phyloP scores from a whole-genome alignment of 805 yeast species.

The Nakazawaea populi region DNA sequence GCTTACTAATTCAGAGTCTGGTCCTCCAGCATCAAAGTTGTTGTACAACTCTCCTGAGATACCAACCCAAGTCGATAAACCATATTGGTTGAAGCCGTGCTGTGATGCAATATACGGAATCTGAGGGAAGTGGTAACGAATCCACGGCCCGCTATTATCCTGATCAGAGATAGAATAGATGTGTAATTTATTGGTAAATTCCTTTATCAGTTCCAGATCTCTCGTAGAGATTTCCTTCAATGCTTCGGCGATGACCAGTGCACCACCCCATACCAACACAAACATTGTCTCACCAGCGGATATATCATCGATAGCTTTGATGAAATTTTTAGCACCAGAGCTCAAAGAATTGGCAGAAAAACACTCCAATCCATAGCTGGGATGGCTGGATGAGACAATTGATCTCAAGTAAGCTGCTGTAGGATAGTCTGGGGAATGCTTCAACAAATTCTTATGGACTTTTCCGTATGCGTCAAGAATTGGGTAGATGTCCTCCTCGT shows the following conservation, averaged over 20 bases:
- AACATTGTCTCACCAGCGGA: conserved; percentile 15
- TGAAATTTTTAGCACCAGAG: conserved; percentile 20
- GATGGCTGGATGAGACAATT: conserved; percentile 19
- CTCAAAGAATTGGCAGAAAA: conserved; percentile 12
- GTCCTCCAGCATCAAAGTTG: conserved; percentile 21
- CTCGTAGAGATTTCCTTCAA: conserved; percentile 18
- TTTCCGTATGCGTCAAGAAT: conserved; percentile 24
- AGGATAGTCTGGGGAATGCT: conserved; percentile 24
- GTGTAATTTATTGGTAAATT: conserved; percentile 15
- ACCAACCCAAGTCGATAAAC: conserved; percentile 25
- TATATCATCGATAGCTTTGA: conserved; percentile 18
- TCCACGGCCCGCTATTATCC: conserved; percentile 27
- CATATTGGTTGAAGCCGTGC: conserved; percentile 24
- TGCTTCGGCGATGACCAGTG: conserved; percentile 25
- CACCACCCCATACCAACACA: conserved; percentile 27
- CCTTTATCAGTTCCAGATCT: conserved; percentile 11
- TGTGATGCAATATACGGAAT: conserved; percentile 21
- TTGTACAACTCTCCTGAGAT: conserved; percentile 22
- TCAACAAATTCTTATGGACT: conserved; percentile 19
- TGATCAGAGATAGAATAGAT: conserved; percentile 27
- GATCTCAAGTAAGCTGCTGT: conserved; percentile 20
- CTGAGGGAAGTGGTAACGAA: conserved; percentile 21
- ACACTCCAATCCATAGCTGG: conserved; percentile 21
- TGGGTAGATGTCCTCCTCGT: conserved; percentile 25
- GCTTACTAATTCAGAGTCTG: conserved; percentile 18